phyloP scores from a whole-genome alignment of 768 basidiomycete species.

The Clavulina sp. region DNA sequence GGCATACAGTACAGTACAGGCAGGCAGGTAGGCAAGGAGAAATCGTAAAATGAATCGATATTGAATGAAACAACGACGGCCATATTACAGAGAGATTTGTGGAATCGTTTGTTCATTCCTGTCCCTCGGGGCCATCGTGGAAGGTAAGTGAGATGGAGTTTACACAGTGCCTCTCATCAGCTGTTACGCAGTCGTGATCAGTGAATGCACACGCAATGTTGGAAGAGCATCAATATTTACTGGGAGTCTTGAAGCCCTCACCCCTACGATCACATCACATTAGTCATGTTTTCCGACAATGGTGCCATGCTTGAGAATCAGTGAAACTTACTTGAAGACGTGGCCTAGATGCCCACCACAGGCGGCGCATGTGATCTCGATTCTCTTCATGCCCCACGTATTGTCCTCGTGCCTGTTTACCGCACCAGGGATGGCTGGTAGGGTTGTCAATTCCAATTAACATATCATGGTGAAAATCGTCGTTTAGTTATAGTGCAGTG shows the following conservation, averaged over 20 bases:
- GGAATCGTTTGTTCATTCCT: constrained; percentile 5
- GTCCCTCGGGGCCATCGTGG: constrained; percentile 24
- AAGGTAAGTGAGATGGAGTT: constrained; percentile 74
- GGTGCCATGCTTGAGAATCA: not conserved
- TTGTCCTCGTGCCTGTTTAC: constrained; percentile 57
- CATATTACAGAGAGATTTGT: no score
- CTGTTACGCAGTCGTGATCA: constrained; percentile 20
- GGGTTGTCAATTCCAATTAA: no score
- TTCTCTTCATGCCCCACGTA: constrained; percentile 45
- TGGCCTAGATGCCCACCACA: constrained; percentile 92
- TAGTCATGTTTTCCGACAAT: not conserved
- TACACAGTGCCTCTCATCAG: constrained; percentile 75
- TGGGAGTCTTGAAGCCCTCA: constrained; percentile 65
- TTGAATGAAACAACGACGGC: no score
- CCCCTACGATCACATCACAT: constrained; percentile 24
- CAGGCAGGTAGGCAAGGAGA: no score
- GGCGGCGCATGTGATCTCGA: constrained; percentile 75
- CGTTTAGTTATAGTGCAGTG: no score
- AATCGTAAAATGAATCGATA: no score
- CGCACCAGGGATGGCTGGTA: constrained; percentile 74
- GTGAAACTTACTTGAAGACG: constrained; percentile 47
- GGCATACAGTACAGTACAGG: no score
- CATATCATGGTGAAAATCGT: no score
- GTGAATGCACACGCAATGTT: not conserved
- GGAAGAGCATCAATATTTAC: constrained; percentile 25